Percentiles rank a stretch among this genome's conserved stretches.
Evolutionary conservation across 805 yeast genomes (phyloP).

Genomic region (Blastobotrys terrestris): DNA sequence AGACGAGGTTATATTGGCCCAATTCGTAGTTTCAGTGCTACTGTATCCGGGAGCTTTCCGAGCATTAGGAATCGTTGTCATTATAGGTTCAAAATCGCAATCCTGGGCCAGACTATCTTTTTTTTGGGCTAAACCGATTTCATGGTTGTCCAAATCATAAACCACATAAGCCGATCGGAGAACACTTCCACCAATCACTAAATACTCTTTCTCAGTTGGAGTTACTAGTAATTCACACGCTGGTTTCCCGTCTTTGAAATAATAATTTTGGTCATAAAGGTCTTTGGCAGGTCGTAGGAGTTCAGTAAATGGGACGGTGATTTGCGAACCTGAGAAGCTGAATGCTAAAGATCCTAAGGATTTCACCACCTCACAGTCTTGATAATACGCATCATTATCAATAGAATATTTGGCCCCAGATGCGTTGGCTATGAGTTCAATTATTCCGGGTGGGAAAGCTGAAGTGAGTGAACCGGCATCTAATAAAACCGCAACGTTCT

Average conservation of each 20-base stretch:
- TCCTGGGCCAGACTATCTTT: conserved; percentile 19
- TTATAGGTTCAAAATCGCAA: conserved; percentile 24
- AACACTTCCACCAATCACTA: conserved; percentile 59
- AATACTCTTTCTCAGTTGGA: conserved; percentile 9
- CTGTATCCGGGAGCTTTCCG: conserved; percentile 19
- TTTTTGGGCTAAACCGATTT: conserved; percentile 46
- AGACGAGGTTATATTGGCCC: neutral
- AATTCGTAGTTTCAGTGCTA: neutral
- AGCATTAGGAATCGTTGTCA: conserved; percentile 28
- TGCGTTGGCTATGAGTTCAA: conserved; percentile 27
- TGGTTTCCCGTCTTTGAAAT: conserved; percentile 2
- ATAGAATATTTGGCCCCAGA: conserved; percentile 37
- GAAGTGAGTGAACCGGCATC: conserved; percentile 24
- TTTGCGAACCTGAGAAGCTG: conserved; percentile 44
- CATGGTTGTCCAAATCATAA: conserved; percentile 53
- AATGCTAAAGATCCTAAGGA: conserved; percentile 22
- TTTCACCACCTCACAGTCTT: neutral
- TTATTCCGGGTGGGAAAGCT: conserved; percentile 23
- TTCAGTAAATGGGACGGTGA: conserved; percentile 24
- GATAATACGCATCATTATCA: conserved; percentile 19
- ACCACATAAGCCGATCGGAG: conserved; percentile 61
- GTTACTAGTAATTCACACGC: conserved; percentile 14
- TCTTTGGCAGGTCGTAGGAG: conserved; percentile 14
- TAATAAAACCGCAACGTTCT: conserved; percentile 13
- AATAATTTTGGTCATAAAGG: neutral